Conservation (phyloP, 2,329 filamentous ascomycete genomes). For the Aspergillus japonicus region DNA sequence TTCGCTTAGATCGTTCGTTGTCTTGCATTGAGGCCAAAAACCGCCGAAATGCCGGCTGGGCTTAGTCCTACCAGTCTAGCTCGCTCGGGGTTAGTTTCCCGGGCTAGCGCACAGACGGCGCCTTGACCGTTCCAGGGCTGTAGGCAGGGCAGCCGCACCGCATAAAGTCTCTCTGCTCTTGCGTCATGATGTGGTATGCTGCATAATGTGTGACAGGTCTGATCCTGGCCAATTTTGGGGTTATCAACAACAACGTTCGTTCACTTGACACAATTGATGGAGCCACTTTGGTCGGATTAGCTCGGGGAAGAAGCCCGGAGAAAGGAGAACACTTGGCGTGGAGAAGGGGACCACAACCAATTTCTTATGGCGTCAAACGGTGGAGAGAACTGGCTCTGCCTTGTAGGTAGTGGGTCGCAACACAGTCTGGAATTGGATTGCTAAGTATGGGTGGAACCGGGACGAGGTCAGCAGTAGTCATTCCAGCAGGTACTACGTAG, state of each 20-base stretch:
- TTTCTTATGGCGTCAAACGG: neutral
- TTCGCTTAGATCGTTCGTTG: neutral
- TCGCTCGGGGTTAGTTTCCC: neutral
- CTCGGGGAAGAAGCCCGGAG: neutral
- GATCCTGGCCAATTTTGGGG: too few relatives aligned
- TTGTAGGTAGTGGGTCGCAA: neutral
- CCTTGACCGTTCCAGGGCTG: neutral
- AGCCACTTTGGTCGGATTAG: neutral
- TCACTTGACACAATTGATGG: neutral
- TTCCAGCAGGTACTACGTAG: neutral
- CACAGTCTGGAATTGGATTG: neutral
- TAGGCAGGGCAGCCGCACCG: neutral
- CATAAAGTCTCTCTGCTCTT: neutral
- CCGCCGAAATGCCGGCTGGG: neutral
- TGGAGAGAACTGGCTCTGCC: slow-evolving; percentile 1
- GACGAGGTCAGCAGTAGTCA: neutral
- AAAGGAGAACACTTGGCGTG: neutral
- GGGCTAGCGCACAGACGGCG: slow-evolving; percentile 7
- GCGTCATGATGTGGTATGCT: neutral
- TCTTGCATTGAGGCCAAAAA: neutral
- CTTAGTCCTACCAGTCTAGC: neutral
- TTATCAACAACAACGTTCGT: neutral
- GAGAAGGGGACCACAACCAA: neutral
- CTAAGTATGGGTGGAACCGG: neutral
- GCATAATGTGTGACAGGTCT: neutral